Evolutionary conservation across 164 flowering plant species (phyloP).

Genomic region (Dillenia turbinata): DNA sequence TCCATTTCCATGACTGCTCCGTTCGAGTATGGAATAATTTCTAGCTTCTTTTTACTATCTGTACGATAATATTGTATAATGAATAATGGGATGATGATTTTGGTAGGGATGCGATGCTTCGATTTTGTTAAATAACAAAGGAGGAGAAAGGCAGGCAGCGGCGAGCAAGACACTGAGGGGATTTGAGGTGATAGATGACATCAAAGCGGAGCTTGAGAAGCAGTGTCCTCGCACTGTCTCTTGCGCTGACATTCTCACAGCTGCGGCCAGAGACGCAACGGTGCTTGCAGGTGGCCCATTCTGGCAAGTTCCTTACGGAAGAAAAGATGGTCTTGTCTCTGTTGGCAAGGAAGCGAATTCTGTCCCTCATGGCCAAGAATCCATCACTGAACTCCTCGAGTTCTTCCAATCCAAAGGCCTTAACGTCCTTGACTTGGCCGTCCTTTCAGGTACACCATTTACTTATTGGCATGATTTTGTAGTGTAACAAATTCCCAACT

Average conservation of each 20-base stretch:
- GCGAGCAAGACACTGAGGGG: conserved; percentile 66
- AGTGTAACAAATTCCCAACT: neutral
- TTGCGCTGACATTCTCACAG: conserved; percentile 78
- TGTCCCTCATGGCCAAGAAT: conserved; percentile 65
- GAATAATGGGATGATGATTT: neutral
- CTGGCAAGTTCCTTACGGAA: conserved; percentile 65
- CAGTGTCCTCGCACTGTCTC: conserved; percentile 71
- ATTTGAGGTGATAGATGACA: conserved; percentile 58
- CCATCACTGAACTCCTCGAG: conserved; percentile 43
- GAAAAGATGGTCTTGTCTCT: conserved; percentile 66
- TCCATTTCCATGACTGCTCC: conserved; percentile 75
- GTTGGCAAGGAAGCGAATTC: conserved; percentile 41
- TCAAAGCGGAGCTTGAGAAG: conserved; percentile 61
- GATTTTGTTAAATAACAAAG: conserved; percentile 43
- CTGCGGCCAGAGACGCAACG: conserved; percentile 73
- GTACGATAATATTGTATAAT: neutral
- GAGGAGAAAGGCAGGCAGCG: conserved; percentile 52
- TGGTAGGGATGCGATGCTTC: conserved; percentile 84
- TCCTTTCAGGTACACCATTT: conserved; percentile 56
- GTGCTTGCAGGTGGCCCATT: conserved; percentile 47
- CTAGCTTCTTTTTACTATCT: neutral
- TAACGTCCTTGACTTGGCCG: conserved; percentile 52
- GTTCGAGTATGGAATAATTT: conserved; percentile 38
- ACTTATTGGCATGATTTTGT: neutral
- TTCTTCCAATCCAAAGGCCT: conserved; percentile 54